Conservation (phyloP, 2,329 filamentous ascomycete species). For the Didymella keratinophila region DNA sequence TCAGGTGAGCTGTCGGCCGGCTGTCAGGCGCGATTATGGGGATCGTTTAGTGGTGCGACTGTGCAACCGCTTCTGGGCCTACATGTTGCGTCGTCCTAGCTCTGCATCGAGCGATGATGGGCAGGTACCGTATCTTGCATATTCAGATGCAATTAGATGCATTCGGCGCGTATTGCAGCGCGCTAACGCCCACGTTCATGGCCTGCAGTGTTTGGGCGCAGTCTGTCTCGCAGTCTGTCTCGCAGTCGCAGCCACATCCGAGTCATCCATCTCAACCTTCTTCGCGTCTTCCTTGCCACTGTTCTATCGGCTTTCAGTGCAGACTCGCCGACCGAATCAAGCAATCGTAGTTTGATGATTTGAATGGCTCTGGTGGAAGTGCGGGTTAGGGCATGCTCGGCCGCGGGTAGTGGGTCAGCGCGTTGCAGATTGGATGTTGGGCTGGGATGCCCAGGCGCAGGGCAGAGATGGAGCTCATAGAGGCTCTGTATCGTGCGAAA, state of each 20-base stretch:
- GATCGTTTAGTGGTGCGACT: not conserved
- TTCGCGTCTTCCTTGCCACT: not conserved
- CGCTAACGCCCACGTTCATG: slow-evolving; percentile 6
- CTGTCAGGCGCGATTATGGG: not conserved
- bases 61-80: not conserved
- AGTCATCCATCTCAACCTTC: slow-evolving; percentile 1
- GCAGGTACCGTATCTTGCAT: not conserved
- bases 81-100: not conserved
- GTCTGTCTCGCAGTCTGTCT: not conserved
- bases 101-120: not conserved
- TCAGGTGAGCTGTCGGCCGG: not conserved
- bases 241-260: not conserved
- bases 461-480: slow-evolving; percentile 1
- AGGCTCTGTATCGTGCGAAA: slow-evolving; percentile 1
- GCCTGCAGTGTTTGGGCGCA: not conserved
- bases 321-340: slow-evolving; percentile 1
- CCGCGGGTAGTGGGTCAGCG: slow-evolving; percentile 15
- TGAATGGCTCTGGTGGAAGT: slow-evolving; percentile 9
- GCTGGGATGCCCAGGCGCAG: slow-evolving; percentile 19
- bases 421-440: slow-evolving; percentile 13
- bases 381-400: slow-evolving; percentile 18
- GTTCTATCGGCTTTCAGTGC: not conserved
- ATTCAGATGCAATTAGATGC: not conserved
- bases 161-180: not conserved
- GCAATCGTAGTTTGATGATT: not conserved